Conservation (phyloP, 129 eudicot species). For the Helianthus annuus region HanXRQr2.0-SUNRISE NC_035437.2:120127410-120127909, state of each 20-base stretch:
- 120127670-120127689: not conserved
- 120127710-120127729: not conserved
- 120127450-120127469: constrained; percentile 97
- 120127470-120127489: constrained; percentile 88
- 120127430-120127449: constrained; percentile 61
- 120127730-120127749: not conserved
- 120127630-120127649: constrained; percentile 9
- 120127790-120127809: not conserved
- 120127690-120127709: not conserved
- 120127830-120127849: not conserved
- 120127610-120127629: not conserved
- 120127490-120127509: constrained; percentile 88
- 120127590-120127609: constrained; percentile 91
- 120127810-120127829: not conserved
- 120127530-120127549: constrained; percentile 97
- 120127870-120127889: not conserved
- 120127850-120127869: not conserved
- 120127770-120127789: not conserved
- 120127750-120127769: not conserved
- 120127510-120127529: constrained; percentile 97
- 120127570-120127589: constrained; percentile 89
- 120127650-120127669: not conserved
- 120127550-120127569: constrained; percentile 90
- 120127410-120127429: not conserved
- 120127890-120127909: not conserved